Evolutionary conservation across 495 filamentous ascomycete species (phyloP), one percentile per base, ranked within the genome.

Genomic region (Thermochaetoides thermophila): DNA sequence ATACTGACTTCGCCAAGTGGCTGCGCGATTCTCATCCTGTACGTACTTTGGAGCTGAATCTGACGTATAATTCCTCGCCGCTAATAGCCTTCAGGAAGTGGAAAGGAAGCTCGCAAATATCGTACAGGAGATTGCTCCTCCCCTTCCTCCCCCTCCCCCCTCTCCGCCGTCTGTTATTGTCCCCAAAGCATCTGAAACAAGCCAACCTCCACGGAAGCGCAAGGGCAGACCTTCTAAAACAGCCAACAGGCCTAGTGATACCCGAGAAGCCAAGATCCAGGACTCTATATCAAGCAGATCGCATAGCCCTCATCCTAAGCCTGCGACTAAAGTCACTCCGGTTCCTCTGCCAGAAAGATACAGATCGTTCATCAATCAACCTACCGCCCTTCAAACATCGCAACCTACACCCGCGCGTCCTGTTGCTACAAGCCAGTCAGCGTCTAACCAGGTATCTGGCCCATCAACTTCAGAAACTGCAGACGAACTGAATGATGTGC

Each of bases 1-100:
- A 35, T 5, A 66, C 63, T 1, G 20, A 17, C 5, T 59, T 69
- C 17, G 40, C 57, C 29, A 43, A 46, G 11, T 56, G 50, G 47
- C 29, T 68, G 16, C 37, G 41, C 5, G 19, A 36, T 1, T 29
- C 43, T 35, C 50, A 53, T 34, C 48, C 53, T 0, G 61, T 66
- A 45, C 27, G 55, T 28, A 11, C 5, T 19, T n/a, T n/a, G n/a
- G n/a, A n/a, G n/a, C n/a, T n/a, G n/a, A n/a, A n/a, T n/a, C n/a
- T n/a, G n/a, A n/a, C n/a, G n/a, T n/a, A n/a, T n/a, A n/a, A n/a
- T n/a, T 13, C 4, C n/a, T 15, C 11, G 10, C 7, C 4, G 16
- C 37, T 34, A 20, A 34, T 17, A 15, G 10, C 25, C 14, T 2
- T 4, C 9, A 39, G 33, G 41, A 44, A 15, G 5, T 52, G n/a